Conservation (phyloP, 1,139 yeast species). For the Chernovozyma aurita region DNA sequence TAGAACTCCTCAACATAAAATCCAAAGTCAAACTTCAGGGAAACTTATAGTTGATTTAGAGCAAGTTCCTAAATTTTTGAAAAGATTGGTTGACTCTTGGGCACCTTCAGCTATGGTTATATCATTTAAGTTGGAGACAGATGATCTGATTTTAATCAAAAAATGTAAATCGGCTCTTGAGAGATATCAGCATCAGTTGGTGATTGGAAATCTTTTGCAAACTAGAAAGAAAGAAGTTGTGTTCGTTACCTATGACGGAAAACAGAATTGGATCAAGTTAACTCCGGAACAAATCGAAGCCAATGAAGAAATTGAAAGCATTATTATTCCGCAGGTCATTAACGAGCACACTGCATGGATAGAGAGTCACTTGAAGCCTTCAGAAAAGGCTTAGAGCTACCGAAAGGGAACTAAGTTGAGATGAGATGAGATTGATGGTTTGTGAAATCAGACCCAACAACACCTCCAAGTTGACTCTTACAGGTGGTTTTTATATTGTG, state of each 20-base stretch:
- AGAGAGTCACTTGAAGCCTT: constrained; percentile 7
- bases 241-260: constrained; percentile 58
- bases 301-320: constrained; percentile 61
- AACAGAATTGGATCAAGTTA: constrained; percentile 50
- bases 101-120: constrained; percentile 94
- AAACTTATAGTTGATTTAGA: constrained; percentile 80
- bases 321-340: constrained; percentile 74
- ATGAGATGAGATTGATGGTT: no score
- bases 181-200: constrained; percentile 87
- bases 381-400: no score
- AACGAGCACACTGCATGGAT: constrained; percentile 63
- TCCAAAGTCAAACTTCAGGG: constrained; percentile 76
- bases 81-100: constrained; percentile 88
- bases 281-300: constrained; percentile 33
- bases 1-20: constrained; percentile 86
- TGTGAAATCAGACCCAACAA: no score
- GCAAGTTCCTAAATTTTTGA: constrained; percentile 92
- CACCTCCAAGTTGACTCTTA: no score
- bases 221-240: constrained; percentile 86
- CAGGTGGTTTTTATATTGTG: no score
- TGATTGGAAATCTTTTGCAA: constrained; percentile 89
- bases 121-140: constrained; percentile 93
- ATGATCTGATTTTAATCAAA: constrained; percentile 57
- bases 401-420: no score
- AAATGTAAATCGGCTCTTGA: constrained; percentile 78